phyloP scores from a whole-genome alignment of 305 asterid species.

The Fraxinus angustifolia region DNA sequence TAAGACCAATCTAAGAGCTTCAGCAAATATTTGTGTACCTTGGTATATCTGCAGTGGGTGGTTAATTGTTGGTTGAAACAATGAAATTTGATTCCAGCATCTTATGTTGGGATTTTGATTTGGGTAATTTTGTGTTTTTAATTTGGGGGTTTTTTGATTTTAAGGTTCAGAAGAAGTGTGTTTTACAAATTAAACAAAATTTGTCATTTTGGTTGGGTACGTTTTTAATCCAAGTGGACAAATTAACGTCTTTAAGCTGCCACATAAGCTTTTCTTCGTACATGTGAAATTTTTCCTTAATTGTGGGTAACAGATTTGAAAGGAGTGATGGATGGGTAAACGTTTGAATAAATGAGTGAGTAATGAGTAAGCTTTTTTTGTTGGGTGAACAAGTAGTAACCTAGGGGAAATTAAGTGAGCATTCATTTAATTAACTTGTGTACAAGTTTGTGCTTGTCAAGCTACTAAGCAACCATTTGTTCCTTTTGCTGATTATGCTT shows the following conservation, averaged over 20 bases:
- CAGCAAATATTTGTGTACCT: background rate
- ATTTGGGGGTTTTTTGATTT: too few relatives aligned
- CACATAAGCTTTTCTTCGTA: too few relatives aligned
- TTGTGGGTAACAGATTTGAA: too few relatives aligned
- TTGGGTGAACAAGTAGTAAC: too few relatives aligned
- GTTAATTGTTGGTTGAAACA: background rate
- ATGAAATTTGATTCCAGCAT: background rate
- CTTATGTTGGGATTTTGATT: background rate
- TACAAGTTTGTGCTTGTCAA: background rate
- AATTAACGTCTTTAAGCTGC: too few relatives aligned
- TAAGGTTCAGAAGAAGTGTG: background rate
- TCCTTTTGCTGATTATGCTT: background rate
- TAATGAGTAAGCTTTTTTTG: too few relatives aligned
- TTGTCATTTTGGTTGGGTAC: background rate
- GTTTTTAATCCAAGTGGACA: too few relatives aligned
- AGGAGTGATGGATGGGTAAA: too few relatives aligned
- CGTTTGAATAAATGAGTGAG: too few relatives aligned
- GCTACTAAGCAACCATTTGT: background rate
- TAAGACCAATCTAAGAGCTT: background rate
- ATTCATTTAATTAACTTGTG: background rate
- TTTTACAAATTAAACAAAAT: background rate
- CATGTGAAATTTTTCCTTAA: too few relatives aligned
- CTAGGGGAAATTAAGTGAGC: too few relatives aligned
- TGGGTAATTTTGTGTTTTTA: background rate
- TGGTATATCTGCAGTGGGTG: too few relatives aligned